Base-by-base conservation (phyloP, 768 basidiomycete genomes). In the Leccinum sublutescens region DNA sequence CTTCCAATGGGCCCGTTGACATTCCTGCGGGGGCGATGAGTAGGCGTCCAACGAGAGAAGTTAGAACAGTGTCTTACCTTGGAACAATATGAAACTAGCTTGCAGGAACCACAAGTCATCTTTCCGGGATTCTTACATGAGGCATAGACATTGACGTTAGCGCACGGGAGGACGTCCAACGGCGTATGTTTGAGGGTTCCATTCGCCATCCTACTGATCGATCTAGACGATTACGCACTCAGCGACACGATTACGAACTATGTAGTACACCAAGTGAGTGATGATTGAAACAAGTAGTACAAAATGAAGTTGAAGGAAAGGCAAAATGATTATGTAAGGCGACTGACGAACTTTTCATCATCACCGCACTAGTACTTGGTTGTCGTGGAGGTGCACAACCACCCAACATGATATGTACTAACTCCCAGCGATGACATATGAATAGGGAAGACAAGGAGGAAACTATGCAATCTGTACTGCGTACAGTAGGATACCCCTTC, bases 51-150 rank as follows among this genome's bases (percentile, higher is more conserved):
- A n/a, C 15, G 11, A 23, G 14, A 6, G 12, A 4, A 50, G 3
- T 21, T 23, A 23, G 34, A 31, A 57, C 2, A 23, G 5, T 19
- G 2, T 6, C 50, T 43, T 49, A 64, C 69, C 58, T 68, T 75
- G 10, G 80, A 81, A 62, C 80, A 81, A 59, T 81, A 81, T 19
- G 75, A 75, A 2, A 80, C 78, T 14, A 80, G 63, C 52, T 61
- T 73, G 63, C 79, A 80, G n/a, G 62, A 57, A 33, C 64, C 57
- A 50, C 71, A 72, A 5, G 66, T 52, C 25, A 63, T 59, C 15
- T 62, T 74, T 5, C 77, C 79, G 11, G 64, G 67, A 0, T 74
- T 68, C 15, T 63, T 43, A 57, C 78, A 79, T 29, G 21, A 52
- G 15, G 48, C 56, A 50, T 67, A 56, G 7, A 59, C 61, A 27